Evolutionary conservation across 2,329 filamentous ascomycete species (phyloP).

Genomic region (Trichoderma sp.): DNA sequence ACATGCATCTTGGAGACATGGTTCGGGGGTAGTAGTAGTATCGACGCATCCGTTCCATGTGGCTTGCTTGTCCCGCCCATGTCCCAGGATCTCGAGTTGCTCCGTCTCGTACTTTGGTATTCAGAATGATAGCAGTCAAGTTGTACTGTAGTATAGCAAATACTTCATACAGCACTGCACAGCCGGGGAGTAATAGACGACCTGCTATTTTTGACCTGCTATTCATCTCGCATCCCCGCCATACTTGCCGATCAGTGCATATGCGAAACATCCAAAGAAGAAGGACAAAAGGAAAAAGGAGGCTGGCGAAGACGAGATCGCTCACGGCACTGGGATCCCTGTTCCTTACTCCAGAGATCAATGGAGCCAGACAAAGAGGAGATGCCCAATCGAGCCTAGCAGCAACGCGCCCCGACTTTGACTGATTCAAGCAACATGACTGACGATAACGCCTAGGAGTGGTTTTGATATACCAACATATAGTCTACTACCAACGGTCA

Average conservation of each 20-base stretch:
- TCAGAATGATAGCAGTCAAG: too few species aligned
- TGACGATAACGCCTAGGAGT: too few species aligned
- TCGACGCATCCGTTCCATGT: slow-evolving; percentile 7
- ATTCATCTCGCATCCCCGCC: background rate
- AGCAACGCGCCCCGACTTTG: background rate
- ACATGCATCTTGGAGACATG: slow-evolving; percentile 1
- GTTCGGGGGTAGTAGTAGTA: slow-evolving; percentile 25
- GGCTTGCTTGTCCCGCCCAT: background rate
- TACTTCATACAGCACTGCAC: background rate
- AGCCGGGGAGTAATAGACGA: too few species aligned
- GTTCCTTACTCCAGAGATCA: background rate
- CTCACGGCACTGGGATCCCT: too few species aligned
- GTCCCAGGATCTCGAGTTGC: background rate
- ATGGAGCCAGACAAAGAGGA: background rate
- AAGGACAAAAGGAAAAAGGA: slow-evolving; percentile 6
- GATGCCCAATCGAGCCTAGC: slow-evolving; percentile 16
- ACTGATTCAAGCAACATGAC: background rate
- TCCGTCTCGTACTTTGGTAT: background rate
- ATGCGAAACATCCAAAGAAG: slow-evolving; percentile 1
- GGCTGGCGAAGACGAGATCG: too few species aligned
- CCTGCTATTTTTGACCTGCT: background rate
- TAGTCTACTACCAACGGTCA: too few species aligned
- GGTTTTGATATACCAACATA: too few species aligned
- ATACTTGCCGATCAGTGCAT: background rate
- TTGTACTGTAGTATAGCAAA: background rate